Evolutionary conservation across 2,329 filamentous ascomycete genomes (phyloP), one percentile per base, ranked within the genome.

Genomic region (Neodidymelliopsis sp.): DNA sequence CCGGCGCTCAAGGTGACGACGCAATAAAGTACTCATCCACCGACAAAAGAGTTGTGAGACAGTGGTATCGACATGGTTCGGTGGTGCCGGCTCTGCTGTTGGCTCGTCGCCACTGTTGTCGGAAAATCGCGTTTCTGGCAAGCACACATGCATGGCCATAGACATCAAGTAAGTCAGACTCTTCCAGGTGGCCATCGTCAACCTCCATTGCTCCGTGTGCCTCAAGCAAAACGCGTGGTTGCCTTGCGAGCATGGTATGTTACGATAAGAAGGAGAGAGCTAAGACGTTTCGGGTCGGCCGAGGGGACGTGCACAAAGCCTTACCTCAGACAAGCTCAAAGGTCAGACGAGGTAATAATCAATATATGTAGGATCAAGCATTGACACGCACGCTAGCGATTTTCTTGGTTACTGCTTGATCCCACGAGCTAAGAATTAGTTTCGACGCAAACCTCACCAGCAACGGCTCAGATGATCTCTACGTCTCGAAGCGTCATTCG

Each of bases 11-110:
- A 62, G 57, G 49, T 72, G 82, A 63, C 82, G 82, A 54, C 80
- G 82, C 53, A 87, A 83, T 16, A 92, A 74, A 6, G 81, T 87
- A 55, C 77, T 86, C 73, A 92, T 83, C 88, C 89, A 92, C 68
- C 82, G 86, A 31, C 83, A 80, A 61, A 93, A 90, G 3, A 86
- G 84, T 5, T 66, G 64, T 19, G 56, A 56, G 37, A 23, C 53
- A 27, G 40, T 35, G 30, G 30, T 28, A 33, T 40, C 20, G 1
- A 43, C 19, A 15, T 39, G 37, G 8, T 42, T 28, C 19, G 25
- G 29, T 34, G 46, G 19, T 28, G 44, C 45, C 10, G 41, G 38
- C 13, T 58, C 56, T 18, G 41, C 45, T 30, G 37, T 31, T 24
- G 49, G 23, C 18, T 58, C 61, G 25, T 31, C 51, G 6, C 38